A percentile compares a stretch with the other conserved stretches of the same genome.
phyloP scores from a whole-genome alignment of 2,329 filamentous ascomycete genomes.

The Penicillium sclerotiorum region DNA sequence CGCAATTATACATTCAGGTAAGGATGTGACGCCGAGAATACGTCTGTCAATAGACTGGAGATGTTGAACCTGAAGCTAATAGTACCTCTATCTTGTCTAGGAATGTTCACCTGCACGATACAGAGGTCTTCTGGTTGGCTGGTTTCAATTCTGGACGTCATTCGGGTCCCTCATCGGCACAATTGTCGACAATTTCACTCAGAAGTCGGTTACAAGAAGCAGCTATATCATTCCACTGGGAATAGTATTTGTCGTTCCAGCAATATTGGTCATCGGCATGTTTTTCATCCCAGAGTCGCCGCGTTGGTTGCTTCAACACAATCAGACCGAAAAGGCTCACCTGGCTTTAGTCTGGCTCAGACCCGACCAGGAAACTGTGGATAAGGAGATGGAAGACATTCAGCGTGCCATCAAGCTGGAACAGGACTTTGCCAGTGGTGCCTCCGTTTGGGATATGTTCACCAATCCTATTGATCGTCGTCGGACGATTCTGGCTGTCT shows the following conservation, averaged over 20 bases:
- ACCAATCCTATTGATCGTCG: conserved; percentile 56
- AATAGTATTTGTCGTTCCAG: conserved; percentile 51
- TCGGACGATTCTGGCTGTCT: conserved; percentile 53
- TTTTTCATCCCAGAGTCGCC: conserved; percentile 53
- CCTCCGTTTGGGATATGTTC: conserved; percentile 52
- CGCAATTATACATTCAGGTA: conserved; percentile 54
- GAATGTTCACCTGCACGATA: conserved; percentile 55
- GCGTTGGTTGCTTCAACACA: conserved; percentile 44
- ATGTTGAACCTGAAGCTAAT: conserved; percentile 7
- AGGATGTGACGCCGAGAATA: conserved; percentile 11
- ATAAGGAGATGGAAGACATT: conserved; percentile 39
- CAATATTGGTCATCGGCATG: conserved; percentile 49
- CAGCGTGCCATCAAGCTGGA: conserved; percentile 40
- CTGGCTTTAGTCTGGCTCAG: conserved; percentile 42
- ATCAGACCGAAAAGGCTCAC: conserved; percentile 22
- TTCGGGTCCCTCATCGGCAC: conserved; percentile 51
- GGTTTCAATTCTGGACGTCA: conserved; percentile 54
- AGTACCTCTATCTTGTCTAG: conserved; percentile 16
- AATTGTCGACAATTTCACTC: conserved; percentile 47
- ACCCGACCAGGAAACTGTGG: conserved; percentile 33
- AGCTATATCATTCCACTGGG: conserved; percentile 55
- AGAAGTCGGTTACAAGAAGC: conserved; percentile 39
- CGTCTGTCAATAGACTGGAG: too few species aligned
- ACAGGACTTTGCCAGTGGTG: conserved; percentile 35
- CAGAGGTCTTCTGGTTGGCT: conserved; percentile 52